Percentiles rank a stretch among this genome's conserved stretches.
phyloP scores from a whole-genome alignment of 495 filamentous ascomycete species.

The Aspergillus biplanus region DNA sequence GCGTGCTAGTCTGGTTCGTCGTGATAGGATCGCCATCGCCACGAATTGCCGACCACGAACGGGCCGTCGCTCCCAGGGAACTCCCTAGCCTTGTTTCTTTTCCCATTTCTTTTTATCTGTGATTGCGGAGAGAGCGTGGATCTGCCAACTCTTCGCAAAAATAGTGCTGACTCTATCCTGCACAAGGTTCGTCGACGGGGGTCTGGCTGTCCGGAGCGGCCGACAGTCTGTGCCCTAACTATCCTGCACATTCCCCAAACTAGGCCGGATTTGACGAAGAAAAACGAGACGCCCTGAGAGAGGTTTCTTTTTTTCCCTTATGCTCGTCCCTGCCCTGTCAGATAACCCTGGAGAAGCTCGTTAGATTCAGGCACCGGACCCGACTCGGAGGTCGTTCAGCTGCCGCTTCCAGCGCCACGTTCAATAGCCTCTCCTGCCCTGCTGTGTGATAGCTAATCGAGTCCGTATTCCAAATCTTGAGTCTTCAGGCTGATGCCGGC shows the following conservation, averaged over 20 bases:
- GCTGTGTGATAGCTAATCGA: background rate
- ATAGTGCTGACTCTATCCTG: background rate
- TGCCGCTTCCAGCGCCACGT: background rate
- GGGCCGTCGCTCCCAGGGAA: background rate
- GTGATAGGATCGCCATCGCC: conserved; percentile 3
- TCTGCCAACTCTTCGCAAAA: background rate
- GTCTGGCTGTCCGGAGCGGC: background rate
- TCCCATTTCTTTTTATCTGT: too few species aligned
- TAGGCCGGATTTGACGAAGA: background rate
- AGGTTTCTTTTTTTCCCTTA: too few species aligned
- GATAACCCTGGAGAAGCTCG: background rate
- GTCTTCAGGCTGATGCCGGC: background rate
- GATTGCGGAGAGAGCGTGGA: background rate
- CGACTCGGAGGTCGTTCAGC: conserved; percentile 2
- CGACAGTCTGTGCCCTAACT: background rate
- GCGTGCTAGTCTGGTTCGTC: background rate
- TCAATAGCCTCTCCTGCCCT: background rate
- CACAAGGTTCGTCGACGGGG: background rate
- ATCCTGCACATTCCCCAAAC: background rate
- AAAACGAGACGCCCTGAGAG: too few species aligned
- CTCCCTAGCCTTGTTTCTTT: background rate
- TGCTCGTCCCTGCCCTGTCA: too few species aligned
- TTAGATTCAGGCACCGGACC: background rate
- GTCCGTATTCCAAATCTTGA: conserved; percentile 1
- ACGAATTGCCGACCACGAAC: conserved; percentile 1